Evolutionary conservation across 2,329 filamentous ascomycete genomes (phyloP), one percentile per base, ranked within the genome.

Genomic region (Stylonectria norvegica): DNA sequence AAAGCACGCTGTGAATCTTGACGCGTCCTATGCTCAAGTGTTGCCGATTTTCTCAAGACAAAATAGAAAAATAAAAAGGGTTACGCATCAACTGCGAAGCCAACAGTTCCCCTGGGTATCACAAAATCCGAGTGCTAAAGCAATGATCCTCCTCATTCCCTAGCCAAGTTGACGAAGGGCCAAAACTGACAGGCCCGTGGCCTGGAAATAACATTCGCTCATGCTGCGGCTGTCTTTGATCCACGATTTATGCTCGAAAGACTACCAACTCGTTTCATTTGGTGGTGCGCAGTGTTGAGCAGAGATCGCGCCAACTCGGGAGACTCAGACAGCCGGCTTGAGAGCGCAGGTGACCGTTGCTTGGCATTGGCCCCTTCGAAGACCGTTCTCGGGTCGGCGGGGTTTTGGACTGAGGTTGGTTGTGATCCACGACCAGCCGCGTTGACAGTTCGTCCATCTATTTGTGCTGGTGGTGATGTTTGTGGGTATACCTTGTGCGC

Each of bases 401-500:
- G 23, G 5, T 51, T 32, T 14, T 53, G 40, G 9, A 32, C 42
- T 20, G 42, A 20, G 18, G 34, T 35, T 27, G 56, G 51, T 18
- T 51, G 51, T 32, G 36, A 25, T 50, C 55, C 45, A 50, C 60
- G 41, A n/a, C 44, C 44, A 19, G 40, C 36, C 8, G 37, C 25
- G 12, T 36, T 36, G 10, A 53, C 49, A 14, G 31, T 17, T 25
- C 36, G 36, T 10, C 45, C 37, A 12, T 51, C 44, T 10, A 25
- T 18, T n/a, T n/a, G n/a, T 34, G 49, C 33, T 48, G 47, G 31
- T 35, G 34, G 33, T n/a, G n/a, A n/a, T 36, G 49, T 27, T 60
- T 54, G 64, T 28, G 68, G 64, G 29, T 67, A 62, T 38, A 69
- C 61, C 47, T 78, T 75, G 58, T 88, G 83, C 8, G 81, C 44